Evolutionary conservation across 345 rosid genomes (phyloP), one percentile per base, ranked within the genome.

Genomic region (Gossypium ekmanianum): DNA sequence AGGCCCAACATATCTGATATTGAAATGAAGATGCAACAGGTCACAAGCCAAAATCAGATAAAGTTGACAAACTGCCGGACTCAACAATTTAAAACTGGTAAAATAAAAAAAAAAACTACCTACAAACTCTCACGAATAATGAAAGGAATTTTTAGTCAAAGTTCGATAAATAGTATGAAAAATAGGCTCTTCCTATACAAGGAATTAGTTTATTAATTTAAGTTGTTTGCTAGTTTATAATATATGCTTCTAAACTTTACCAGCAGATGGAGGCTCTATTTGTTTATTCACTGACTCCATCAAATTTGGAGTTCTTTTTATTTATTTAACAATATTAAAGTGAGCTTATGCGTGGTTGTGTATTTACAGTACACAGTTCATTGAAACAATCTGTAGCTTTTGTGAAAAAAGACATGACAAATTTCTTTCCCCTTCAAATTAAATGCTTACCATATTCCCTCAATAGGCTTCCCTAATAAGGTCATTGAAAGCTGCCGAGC

Each of bases 401-500:
- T 16, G 34, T 48, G 7, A 48, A 3, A 7, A 9, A 34, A 34
- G 41, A 5, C 41, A 1, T 34, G 41, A 5, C 41, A 34, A 34
- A 34, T 4, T 4, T 12, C 24, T 14, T 17, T 16, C 48, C 69
- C 55, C 50, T 52, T 24, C 11, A 18, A 56, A 41, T 27, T 3
- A 75, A 64, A 74, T 41, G 79, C 91, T 84, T 76, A 95, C 99
- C 98, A 95, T 43, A 95, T 92, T 54, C 92, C 99, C 77, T 95
- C 99, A 70, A 95, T 86, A 50, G 81, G 87, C 82, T 91, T 93
- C 43, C 99, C 99, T 81, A 93, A 71, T 64, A 95, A 88, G 10
- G 94, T 52, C 1, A 79, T 81, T 8, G 99, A 95, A 57, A 95
- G 96, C 75, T 93, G 96, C 14, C 90, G 94, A 0, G 99, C 99